phyloP scores from a whole-genome alignment of 768 basidiomycete genomes.

The Lentinula sp. region DNA sequence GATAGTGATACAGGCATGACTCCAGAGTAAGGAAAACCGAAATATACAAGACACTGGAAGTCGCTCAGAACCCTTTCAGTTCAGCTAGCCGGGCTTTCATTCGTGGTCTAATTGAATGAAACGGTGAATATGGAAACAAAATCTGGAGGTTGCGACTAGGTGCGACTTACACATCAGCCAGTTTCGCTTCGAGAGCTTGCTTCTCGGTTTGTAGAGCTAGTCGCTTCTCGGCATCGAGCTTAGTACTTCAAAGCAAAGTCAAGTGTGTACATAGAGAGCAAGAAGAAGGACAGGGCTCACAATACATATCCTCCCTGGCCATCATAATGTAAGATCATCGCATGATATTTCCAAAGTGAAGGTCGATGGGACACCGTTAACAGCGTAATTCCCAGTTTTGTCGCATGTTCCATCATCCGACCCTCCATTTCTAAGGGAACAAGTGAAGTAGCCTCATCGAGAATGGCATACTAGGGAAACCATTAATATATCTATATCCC shows the following conservation, averaged over 20 bases:
- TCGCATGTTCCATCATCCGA: conserved; percentile 91
- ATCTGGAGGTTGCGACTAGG: background rate
- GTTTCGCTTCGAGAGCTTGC: conserved; percentile 76
- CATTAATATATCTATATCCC: background rate
- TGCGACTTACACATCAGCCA: conserved; percentile 74
- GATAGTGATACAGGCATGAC: too few relatives aligned
- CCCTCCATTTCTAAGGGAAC: conserved; percentile 93
- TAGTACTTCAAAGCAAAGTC: conserved; percentile 51
- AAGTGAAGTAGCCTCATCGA: conserved; percentile 94
- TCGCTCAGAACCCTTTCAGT: conserved; percentile 28
- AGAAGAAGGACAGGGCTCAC: conserved; percentile 38
- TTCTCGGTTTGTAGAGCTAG: conserved; percentile 93
- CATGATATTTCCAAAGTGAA: conserved; percentile 89
- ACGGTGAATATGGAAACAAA: background rate
- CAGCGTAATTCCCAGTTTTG: conserved; percentile 81
- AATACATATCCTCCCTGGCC: conserved; percentile 95
- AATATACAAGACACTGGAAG: background rate
- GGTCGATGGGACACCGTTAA: conserved; percentile 95
- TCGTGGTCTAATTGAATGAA: conserved; percentile 58
- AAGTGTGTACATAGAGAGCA: background rate
- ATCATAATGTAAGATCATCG: conserved; percentile 85
- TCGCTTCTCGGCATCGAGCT: conserved; percentile 84
- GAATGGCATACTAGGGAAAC: conserved; percentile 76
- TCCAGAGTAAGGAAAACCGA: too few relatives aligned
- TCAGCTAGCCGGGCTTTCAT: conserved; percentile 72